Base-by-base conservation (phyloP, 495 filamentous ascomycete species). In the Penicillium egyptiacum region DNA sequence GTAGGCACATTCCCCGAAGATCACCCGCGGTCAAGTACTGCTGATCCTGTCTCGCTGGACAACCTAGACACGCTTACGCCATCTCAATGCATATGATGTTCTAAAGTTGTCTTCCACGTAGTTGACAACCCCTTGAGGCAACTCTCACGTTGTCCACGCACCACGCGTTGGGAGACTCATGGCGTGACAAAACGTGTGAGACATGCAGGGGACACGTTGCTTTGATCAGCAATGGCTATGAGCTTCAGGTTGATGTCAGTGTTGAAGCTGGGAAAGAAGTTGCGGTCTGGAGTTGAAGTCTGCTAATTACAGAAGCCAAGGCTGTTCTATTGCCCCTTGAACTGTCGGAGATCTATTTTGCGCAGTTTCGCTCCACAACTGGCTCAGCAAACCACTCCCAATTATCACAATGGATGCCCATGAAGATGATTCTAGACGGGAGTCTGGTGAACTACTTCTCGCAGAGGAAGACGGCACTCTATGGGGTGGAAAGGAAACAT, bases 171-270 rank as follows among this genome's bases (percentile, higher is more conserved):
- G 16, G 30, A 14, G 28, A 37, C 57, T 55, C 62, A 68, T 59
- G 50, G 50, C 53, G 55, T 52, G 33, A 16, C 16, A 17, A 52
- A 60, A 65, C 59, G 52, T 65, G 65, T 63, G 58, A 68, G 65
- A 68, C 62, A 68, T 58, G 55, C 65, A 68, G 57, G 25, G 22
- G 0, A 57, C 20, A 17, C 22, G 50, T 53, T 56, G 48, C 51
- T 48, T 55, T 41, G 60, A 31, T 35, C 8, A 25, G 47, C 20
- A 26, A n/a, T 50, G 4, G n/a, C 22, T 20, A 12, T 7, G 9
- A 17, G 10, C 5, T 31, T 6, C 28, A 16, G 22, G 8, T 9
- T 53, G n/a, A 33, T 33, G 10, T 40, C 49, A 39, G 22, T 17
- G 5, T 5, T 4, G 14, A 30, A 28, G 16, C 23, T 42, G 23